Conservation (phyloP, 2,329 filamentous ascomycete genomes). For the Parafenestella ontariensis region DNA sequence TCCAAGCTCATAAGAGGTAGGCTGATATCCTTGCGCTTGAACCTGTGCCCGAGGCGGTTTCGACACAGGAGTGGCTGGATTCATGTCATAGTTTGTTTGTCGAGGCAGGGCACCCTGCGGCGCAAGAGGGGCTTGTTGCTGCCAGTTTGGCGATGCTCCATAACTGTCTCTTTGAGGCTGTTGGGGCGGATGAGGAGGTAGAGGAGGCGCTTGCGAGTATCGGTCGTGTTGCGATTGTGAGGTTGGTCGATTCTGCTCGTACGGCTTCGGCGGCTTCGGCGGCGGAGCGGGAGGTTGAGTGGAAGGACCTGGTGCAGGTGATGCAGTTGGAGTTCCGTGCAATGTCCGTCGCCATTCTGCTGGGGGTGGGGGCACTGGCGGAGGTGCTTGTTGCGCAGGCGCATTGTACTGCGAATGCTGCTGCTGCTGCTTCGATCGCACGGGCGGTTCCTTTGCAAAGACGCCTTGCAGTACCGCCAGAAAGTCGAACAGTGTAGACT, state of each 20-base stretch:
- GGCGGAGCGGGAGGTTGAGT: constrained; percentile 48
- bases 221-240: constrained; percentile 34
- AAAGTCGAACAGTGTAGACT: constrained; percentile 84
- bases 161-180: constrained; percentile 29
- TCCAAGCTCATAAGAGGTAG: constrained; percentile 31
- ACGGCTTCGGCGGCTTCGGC: constrained; percentile 56
- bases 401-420: constrained; percentile 50
- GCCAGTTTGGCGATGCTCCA: constrained; percentile 23
- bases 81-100: constrained; percentile 33
- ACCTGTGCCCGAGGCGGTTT: constrained; percentile 36
- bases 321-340: constrained; percentile 39
- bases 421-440: constrained; percentile 71
- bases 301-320: constrained; percentile 44
- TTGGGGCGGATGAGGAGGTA: constrained; percentile 45
- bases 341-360: constrained; percentile 58
- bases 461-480: constrained; percentile 81
- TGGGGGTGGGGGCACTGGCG: constrained; percentile 71
- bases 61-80: constrained; percentile 36
- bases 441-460: constrained; percentile 93
- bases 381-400: constrained; percentile 40
- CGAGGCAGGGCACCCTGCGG: constrained; percentile 24
- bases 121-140: constrained; percentile 19
- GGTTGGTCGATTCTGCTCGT: constrained; percentile 33
- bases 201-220: constrained; percentile 41
- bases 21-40: constrained; percentile 33